Evolutionary conservation across 2,329 filamentous ascomycete genomes (phyloP).

Genomic region (Aureobasidium sp.): DNA sequence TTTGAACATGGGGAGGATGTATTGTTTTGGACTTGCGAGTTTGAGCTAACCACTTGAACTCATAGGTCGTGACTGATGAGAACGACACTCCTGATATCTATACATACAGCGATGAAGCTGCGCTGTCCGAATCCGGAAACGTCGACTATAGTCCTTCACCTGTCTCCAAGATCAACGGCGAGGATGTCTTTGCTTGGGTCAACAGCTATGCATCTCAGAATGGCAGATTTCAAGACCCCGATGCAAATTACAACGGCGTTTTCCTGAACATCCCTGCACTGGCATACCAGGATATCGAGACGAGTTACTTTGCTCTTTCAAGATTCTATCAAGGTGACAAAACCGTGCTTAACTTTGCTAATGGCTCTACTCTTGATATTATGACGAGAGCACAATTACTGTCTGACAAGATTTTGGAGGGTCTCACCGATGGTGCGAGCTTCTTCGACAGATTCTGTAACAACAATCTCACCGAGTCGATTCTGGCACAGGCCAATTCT

Average conservation of each 20-base stretch:
- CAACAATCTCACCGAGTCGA: neutral
- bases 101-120: conserved; percentile 22
- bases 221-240: conserved; percentile 29
- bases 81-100: conserved; percentile 29
- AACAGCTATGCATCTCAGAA: conserved; percentile 23
- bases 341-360: conserved; percentile 22
- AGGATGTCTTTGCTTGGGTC: conserved; percentile 26
- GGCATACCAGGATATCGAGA: conserved; percentile 20
- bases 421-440: conserved; percentile 29
- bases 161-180: conserved; percentile 30
- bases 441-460: conserved; percentile 33
- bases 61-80: conserved; percentile 28
- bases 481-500: neutral
- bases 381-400: conserved; percentile 21
- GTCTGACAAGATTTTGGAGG: conserved; percentile 23
- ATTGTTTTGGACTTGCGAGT: neutral
- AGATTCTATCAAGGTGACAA: conserved; percentile 12
- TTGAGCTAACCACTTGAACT: neutral
- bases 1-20: neutral
- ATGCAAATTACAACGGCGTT: conserved; percentile 32
- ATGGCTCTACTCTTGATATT: conserved; percentile 25
- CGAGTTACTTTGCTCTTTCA: neutral
- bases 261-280: conserved; percentile 27
- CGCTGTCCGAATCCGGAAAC: neutral
- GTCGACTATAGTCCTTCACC: conserved; percentile 25